phyloP scores from a whole-genome alignment of 2,329 filamentous ascomycete species.

The Saccharata proteae region DNA sequence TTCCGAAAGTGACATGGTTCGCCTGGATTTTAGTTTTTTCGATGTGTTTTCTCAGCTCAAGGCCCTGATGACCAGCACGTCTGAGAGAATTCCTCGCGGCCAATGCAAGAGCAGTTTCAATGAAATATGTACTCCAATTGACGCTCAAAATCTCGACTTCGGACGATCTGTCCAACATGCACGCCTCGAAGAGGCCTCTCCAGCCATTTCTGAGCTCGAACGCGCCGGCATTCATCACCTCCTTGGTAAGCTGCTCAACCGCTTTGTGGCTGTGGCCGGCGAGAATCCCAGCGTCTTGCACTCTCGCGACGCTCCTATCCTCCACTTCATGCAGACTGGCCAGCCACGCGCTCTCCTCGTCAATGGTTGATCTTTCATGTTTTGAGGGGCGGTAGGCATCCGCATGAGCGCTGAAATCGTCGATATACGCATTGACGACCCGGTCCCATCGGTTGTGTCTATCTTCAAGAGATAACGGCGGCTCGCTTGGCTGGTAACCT shows the following conservation, averaged over 20 bases:
- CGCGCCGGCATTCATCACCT: constrained; percentile 17
- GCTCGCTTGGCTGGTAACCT: too few species aligned
- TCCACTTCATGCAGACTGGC: constrained; percentile 26
- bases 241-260: constrained; percentile 12
- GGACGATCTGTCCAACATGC: too few species aligned
- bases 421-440: constrained; percentile 28
- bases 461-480: too few species aligned
- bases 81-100: not conserved
- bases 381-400: constrained; percentile 16
- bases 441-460: constrained; percentile 22
- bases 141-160: too few species aligned
- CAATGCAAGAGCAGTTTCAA: constrained; percentile 11
- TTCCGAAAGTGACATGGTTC: too few species aligned
- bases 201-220: constrained; percentile 27
- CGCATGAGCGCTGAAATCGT: constrained; percentile 26
- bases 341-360: constrained; percentile 27
- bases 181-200: constrained; percentile 18
- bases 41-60: not conserved
- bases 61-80: not conserved
- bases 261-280: constrained; percentile 20
- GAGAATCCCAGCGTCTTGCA: constrained; percentile 28
- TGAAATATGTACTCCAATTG: constrained; percentile 36
- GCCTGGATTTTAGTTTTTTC: too few species aligned
- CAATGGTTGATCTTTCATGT: constrained; percentile 17
- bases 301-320: constrained; percentile 27